These are phyloP conservation scores for Aspergillus ustus DNA, from an alignment of 2,329 filamentous ascomycete species.

Conservation along the genomic window DNA sequence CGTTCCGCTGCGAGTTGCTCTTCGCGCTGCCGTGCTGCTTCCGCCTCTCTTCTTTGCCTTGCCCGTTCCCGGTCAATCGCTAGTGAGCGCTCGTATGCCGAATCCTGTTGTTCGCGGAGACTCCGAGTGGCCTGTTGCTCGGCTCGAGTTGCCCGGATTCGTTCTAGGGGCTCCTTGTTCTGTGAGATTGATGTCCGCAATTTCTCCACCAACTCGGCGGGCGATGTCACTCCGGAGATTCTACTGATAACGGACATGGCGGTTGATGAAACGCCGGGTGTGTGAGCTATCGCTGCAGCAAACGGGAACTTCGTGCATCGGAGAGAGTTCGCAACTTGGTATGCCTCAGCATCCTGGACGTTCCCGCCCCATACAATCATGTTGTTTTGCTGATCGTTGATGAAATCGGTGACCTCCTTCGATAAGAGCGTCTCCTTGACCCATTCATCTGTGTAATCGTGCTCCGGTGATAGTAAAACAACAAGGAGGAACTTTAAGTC, in stretches of 20 bases:
- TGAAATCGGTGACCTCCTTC: constrained; percentile 72
- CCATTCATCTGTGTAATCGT: constrained; percentile 87
- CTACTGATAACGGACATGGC: constrained; percentile 90
- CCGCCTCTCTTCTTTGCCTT: constrained; percentile 75
- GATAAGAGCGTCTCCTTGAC: constrained; percentile 80
- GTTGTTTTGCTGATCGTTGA: constrained; percentile 76
- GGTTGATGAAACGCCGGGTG: constrained; percentile 79
- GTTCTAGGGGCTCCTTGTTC: constrained; percentile 75
- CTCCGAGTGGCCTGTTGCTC: constrained; percentile 81
- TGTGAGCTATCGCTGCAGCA: constrained; percentile 82
- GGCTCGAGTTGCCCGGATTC: constrained; percentile 73
- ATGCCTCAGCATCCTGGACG: constrained; percentile 90
- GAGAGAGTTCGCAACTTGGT: constrained; percentile 86
- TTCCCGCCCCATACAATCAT: constrained; percentile 92
- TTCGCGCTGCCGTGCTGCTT: constrained; percentile 63
- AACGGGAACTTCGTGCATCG: constrained; percentile 94
- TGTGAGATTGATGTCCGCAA: constrained; percentile 74
- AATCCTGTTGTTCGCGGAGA: constrained; percentile 86
- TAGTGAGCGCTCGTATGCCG: constrained; percentile 88
- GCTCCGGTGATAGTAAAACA: constrained; percentile 85
- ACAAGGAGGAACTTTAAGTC: constrained; percentile 92
- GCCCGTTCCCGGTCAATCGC: constrained; percentile 86
- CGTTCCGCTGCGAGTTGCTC: constrained; percentile 70
- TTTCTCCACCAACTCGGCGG: constrained; percentile 74
- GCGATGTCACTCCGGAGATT: constrained; percentile 71